Conservation (phyloP, 1,284 basidiomycete species). For the Trametes sp. region DNA sequence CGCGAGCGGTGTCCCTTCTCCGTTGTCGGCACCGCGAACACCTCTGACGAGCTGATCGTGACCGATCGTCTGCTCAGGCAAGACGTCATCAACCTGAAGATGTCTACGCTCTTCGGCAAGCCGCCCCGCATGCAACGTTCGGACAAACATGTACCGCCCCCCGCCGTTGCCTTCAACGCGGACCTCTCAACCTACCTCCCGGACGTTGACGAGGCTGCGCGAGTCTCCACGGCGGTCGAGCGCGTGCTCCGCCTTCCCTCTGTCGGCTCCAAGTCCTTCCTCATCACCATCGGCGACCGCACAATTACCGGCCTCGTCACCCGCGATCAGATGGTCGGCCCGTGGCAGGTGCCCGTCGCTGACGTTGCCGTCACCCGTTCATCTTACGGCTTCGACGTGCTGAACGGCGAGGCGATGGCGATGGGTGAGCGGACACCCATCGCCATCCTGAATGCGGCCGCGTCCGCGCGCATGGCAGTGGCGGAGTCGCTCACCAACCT, state of each 20-base stretch:
- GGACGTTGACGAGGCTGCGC: constrained; percentile 46
- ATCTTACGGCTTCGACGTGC: constrained; percentile 90
- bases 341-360: constrained; percentile 97
- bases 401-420: constrained; percentile 95
- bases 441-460: constrained; percentile 86
- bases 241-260: constrained; percentile 92
- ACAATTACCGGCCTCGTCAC: constrained; percentile 94
- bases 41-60: constrained; percentile 85
- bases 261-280: constrained; percentile 95
- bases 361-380: constrained; percentile 97
- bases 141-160: constrained; percentile 63
- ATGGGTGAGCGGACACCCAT: constrained; percentile 97
- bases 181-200: constrained; percentile 75
- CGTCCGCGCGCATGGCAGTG: constrained; percentile 96
- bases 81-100: constrained; percentile 89
- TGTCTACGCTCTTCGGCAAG: constrained; percentile 97
- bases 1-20: constrained; percentile 95
- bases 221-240: constrained; percentile 69
- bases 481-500: constrained; percentile 95
- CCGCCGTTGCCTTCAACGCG: constrained; percentile 73
- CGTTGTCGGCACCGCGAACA: constrained; percentile 88
- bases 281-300: constrained; percentile 98
- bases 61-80: constrained; percentile 85
- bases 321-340: constrained; percentile 99
- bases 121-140: constrained; percentile 91